Percentiles rank a stretch among this genome's conserved stretches.
Conservation (phyloP, 371 early-diverging fungal genomes). For the Syncephalastrum sp. region DNA sequence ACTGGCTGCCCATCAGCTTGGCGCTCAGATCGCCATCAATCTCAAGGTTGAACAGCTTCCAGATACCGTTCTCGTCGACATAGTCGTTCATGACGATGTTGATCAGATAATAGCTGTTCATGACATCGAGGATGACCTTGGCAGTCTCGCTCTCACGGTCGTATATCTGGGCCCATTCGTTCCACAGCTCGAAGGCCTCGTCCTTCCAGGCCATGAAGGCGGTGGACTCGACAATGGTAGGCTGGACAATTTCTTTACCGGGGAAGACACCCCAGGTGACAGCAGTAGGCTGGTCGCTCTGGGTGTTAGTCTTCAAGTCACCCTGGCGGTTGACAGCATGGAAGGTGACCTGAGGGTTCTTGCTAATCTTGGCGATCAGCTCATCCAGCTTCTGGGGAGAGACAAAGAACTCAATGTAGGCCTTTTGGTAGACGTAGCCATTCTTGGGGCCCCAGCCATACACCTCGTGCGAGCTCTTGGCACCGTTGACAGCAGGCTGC, state of each 20-base stretch:
- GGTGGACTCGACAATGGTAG: slow-evolving; percentile 91
- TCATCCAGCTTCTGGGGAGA: slow-evolving; percentile 68
- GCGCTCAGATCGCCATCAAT: slow-evolving; percentile 38
- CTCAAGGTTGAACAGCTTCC: slow-evolving; percentile 65
- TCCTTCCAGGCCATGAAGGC: slow-evolving; percentile 97
- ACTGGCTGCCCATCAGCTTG: slow-evolving; percentile 16
- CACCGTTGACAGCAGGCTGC: slow-evolving; percentile 96
- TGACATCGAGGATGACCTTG: slow-evolving; percentile 66
- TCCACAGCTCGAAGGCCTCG: slow-evolving; percentile 96
- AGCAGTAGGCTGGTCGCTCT: slow-evolving; percentile 86
- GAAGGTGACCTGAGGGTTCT: slow-evolving; percentile 77
- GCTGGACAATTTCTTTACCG: slow-evolving; percentile 96
- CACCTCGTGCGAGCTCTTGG: slow-evolving; percentile 69
- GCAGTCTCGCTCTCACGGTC: slow-evolving; percentile 56
- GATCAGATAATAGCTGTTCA: slow-evolving; percentile 85
- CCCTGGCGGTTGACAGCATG: slow-evolving; percentile 90
- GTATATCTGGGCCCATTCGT: slow-evolving; percentile 86
- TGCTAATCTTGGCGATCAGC: slow-evolving; percentile 66
- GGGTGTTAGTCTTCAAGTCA: slow-evolving; percentile 83
- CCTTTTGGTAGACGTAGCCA: slow-evolving; percentile 97
- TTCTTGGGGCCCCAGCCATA: slow-evolving; percentile 98
- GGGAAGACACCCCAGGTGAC: slow-evolving; percentile 99
- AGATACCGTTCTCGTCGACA: slow-evolving; percentile 71
- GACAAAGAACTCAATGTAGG: slow-evolving; percentile 95
- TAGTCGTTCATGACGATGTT: slow-evolving; percentile 97